Evolutionary conservation across 176 grass and related monocot species (phyloP), one percentile per base, ranked within the genome.

Genomic region (maize (Zea mays)): DNA sequence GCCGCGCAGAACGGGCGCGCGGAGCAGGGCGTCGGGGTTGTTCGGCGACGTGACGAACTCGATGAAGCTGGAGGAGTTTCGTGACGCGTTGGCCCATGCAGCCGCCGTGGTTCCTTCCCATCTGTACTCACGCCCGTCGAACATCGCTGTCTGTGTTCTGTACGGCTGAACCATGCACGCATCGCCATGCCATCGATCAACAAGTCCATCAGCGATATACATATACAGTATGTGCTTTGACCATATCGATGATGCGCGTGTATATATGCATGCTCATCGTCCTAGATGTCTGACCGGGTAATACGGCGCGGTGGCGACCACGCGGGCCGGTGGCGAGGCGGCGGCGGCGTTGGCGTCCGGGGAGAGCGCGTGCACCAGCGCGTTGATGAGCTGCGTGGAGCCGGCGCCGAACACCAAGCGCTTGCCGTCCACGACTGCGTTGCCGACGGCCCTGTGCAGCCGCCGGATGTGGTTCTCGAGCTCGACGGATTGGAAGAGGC

Each of bases 21-120:
- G 8, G 43, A 93, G 74, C 36, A 52, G 11, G 21, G 80, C 21
- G 68, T 90, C 93, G 2, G 93, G 93, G 76, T 97, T 97, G 73
- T 90, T 93, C 0, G 93, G 93, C 35, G 90, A 92, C 45, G 90
- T 84, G 60, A 97, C 87, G 38, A 93, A 93, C 76, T 97, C 93
- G 45, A 97, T 65, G 55, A 93, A 68, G 49, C 76, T 54, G 7
- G 41, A 57, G 34, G 82, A 68, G 39, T 65, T 70, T 5, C 20
- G 16, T 2, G 85, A 62, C 8, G 76, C 73, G 69, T 88, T 88
- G 10, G 84, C 90, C 6, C 9, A 54, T 80, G 83, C 90, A 7
- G 21, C 15, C 0, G 85, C 64, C 5, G 89, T 88, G 20, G 47
- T 69, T 27, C 89, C 90, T 13, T 2, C 15, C 82, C 90, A 92